phyloP scores from a whole-genome alignment of 2,329 filamentous ascomycete genomes.

The Fusarium mangiferae region DNA sequence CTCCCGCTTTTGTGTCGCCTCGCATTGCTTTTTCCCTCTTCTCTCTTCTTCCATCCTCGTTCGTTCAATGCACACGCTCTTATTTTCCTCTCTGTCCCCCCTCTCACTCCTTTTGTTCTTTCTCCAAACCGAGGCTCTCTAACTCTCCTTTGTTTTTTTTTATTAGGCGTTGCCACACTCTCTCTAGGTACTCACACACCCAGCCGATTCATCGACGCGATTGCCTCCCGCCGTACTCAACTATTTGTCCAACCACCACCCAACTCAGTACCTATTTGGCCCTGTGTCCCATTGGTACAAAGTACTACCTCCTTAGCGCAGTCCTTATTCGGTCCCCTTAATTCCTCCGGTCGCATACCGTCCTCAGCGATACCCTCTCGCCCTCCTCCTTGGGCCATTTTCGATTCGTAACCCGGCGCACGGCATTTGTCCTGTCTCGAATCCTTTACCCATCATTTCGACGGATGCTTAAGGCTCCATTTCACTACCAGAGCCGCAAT shows the following conservation, averaged over 20 bases:
- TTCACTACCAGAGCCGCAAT: constrained; percentile 32
- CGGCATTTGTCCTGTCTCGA: background rate
- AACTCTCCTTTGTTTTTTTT: background rate
- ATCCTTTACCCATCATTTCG: background rate
- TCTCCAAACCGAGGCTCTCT: background rate
- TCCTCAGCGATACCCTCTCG: background rate
- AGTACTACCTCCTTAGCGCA: background rate
- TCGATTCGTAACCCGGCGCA: background rate
- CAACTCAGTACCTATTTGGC: background rate
- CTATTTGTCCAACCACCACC: background rate
- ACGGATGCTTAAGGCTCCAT: constrained; percentile 27
- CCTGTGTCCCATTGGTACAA: background rate
- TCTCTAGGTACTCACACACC: background rate
- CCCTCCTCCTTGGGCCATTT: background rate
- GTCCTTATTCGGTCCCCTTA: background rate
- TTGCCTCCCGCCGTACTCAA: background rate
- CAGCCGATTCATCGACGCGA: background rate
- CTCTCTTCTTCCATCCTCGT: background rate
- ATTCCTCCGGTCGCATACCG: background rate
- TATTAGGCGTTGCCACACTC: background rate
- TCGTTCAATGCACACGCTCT: background rate
- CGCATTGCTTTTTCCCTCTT: constrained; percentile 14
- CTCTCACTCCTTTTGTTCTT: background rate
- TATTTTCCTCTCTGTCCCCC: background rate
- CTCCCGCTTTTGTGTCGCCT: constrained; percentile 18